Evolutionary conservation across 2,329 filamentous ascomycete genomes (phyloP), one percentile per base, ranked within the genome.

Genomic region (Hansfordia pulvinata): DNA sequence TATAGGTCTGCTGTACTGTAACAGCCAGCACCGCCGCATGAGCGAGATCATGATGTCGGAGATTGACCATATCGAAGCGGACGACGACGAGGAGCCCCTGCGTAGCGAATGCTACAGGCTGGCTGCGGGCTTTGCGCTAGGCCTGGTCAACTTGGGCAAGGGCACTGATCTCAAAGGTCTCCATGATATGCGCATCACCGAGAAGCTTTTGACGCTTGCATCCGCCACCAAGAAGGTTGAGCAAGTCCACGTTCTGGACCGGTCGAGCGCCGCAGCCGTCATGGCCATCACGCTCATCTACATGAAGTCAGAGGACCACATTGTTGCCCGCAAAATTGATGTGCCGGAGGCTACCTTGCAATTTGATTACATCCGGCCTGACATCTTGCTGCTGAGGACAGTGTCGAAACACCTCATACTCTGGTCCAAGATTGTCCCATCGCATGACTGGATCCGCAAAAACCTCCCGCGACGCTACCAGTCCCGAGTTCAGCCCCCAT

Each of bases 31-130:
- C 53, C 80, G 92, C 17, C 76, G 92, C 19, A 98, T 98, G 90
- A 96, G 85, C 46, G 90, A 98, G 49, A 84, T 96, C 11, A 94
- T 98, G 84, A 71, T 98, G 26, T 96, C 88, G 0, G 90, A 98
- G 49, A 90, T 98, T 33, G 85, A 94, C 47, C 79, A 86, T 35
- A 67, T 84, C 27, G 84, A 90, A 23, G 58, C 64, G 15, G 68
- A 81, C 19, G 80, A 88, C 28, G 86, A 94, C 32, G 79, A 86
- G 30, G 83, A 93, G 41, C 75, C 76, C 13, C 56, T 96, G 25
- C 75, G 88, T 14, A 88, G 92, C 44, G 90, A 98, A 56, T 86
- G 86, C n/a, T 98, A 98, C 50, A 76, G 92, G 20, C 65, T 98
- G 19, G 86, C 90, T 7, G 86, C 92, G 11, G 92, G 90, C 0